Evolutionary conservation across 345 rosid genomes (phyloP).

Genomic region (Hibiscus syriacus): DNA sequence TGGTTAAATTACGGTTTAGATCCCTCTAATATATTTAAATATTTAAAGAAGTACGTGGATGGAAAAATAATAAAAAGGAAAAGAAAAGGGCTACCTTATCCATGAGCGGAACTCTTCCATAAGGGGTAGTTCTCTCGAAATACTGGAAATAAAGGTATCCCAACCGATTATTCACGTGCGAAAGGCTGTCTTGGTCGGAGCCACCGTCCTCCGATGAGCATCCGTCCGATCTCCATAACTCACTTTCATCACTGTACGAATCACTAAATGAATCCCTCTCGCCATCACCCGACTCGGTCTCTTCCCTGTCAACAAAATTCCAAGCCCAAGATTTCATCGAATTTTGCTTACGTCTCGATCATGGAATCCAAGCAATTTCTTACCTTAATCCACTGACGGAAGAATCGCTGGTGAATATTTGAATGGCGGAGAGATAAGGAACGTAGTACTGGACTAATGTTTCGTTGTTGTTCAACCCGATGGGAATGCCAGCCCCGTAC

Average conservation of each 20-base stretch:
- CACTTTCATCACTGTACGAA: constrained; percentile 80
- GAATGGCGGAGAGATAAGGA: constrained; percentile 91
- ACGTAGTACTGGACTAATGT: constrained; percentile 89
- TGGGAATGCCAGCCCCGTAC: constrained; percentile 97
- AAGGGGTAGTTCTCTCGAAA: constrained; percentile 89
- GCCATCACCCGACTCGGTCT: constrained; percentile 57
- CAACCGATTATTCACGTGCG: constrained; percentile 61
- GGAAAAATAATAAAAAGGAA: too few relatives aligned
- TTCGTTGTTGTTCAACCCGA: constrained; percentile 51
- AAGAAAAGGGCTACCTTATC: constrained; percentile 59
- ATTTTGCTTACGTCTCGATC: too few relatives aligned
- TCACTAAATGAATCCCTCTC: constrained; percentile 86
- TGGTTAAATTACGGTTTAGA: too few relatives aligned
- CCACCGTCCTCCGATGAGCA: constrained; percentile 88
- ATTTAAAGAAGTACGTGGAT: too few relatives aligned
- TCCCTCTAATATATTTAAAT: too few relatives aligned
- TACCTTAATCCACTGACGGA: constrained; percentile 31
- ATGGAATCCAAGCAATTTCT: background rate
- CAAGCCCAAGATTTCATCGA: too few relatives aligned
- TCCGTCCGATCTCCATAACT: constrained; percentile 66
- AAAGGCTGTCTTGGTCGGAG: constrained; percentile 51
- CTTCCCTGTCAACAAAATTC: constrained; percentile 47
- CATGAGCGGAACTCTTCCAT: constrained; percentile 90
- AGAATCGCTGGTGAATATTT: constrained; percentile 65
- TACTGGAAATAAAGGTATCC: constrained; percentile 71